Conservation (phyloP, 2,329 filamentous ascomycete species). For the Helicocarpus griseus region DNA sequence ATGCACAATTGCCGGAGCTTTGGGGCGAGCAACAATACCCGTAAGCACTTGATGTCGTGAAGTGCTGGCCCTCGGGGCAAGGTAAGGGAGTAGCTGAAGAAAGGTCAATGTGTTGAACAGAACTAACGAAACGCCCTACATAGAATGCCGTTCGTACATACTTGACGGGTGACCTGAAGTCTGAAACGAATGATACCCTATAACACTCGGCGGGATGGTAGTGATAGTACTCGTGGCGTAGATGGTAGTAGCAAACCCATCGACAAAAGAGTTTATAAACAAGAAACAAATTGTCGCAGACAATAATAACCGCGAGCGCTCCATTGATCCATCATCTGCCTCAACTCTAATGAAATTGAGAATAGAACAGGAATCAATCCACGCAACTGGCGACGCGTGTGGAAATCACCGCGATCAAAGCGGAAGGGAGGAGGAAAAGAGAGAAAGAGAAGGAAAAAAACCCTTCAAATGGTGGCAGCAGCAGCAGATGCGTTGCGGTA, state of each 20-base stretch:
- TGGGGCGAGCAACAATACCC: not conserved
- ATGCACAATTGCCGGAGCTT: not conserved
- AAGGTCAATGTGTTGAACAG: not conserved
- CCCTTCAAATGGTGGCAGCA: not conserved
- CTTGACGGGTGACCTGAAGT: not conserved
- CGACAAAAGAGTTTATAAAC: not conserved
- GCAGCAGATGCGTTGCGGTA: not conserved
- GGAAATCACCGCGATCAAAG: too few species aligned
- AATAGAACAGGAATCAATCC: not conserved
- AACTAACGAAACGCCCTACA: too few species aligned
- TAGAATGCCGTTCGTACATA: too few species aligned
- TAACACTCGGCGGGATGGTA: not conserved
- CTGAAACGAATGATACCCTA: not conserved
- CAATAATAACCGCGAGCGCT: not conserved
- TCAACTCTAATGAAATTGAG: not conserved
- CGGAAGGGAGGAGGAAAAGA: too few species aligned
- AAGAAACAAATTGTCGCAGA: not conserved
- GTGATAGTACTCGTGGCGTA: not conserved
- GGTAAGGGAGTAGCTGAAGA: not conserved
- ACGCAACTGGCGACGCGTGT: too few species aligned
- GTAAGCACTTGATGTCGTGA: not conserved
- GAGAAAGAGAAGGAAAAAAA: not conserved
- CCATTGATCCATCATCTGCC: not conserved
- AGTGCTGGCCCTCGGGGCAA: not conserved
- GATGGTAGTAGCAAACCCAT: not conserved